A percentile compares a stretch with the other conserved stretches of the same genome.
These are phyloP conservation scores for Hypericum androsaemum DNA, from an alignment of 345 rosid genomes.

Conservation along the genomic window DNA sequence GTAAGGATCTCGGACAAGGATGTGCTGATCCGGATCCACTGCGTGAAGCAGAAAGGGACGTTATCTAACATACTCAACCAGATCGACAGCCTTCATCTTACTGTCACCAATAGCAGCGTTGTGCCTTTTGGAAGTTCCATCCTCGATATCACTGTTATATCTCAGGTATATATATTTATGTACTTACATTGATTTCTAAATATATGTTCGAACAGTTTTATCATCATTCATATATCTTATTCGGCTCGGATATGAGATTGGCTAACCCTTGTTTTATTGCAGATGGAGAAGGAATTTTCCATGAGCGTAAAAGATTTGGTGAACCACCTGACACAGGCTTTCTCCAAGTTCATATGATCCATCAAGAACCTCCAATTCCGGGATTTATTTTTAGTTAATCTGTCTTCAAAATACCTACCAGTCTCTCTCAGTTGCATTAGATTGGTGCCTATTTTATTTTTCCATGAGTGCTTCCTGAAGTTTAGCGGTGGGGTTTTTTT, in stretches of 20 bases:
- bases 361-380: no score
- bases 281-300: conserved; percentile 47
- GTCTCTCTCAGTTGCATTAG: no score
- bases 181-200: not conserved
- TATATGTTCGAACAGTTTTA: no score
- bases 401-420: no score
- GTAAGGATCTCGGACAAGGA: conserved; percentile 44
- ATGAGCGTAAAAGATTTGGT: conserved; percentile 44
- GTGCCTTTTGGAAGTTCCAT: conserved; percentile 55
- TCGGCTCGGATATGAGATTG: no score
- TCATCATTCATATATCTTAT: no score
- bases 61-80: conserved; percentile 33
- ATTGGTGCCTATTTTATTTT: no score
- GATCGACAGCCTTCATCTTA: conserved; percentile 42
- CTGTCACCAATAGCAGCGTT: conserved; percentile 38
- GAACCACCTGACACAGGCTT: conserved; percentile 33
- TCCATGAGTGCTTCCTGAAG: no score
- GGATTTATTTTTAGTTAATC: no score
- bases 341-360: conserved; percentile 24
- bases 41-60: conserved; percentile 42
- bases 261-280: conserved; percentile 14
- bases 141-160: conserved; percentile 50
- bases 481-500: no score
- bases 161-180: conserved; percentile 35
- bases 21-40: conserved; percentile 51